Base-by-base conservation (phyloP, 2,329 filamentous ascomycete species). In the Neopestalotiopsis clavispora region DNA sequence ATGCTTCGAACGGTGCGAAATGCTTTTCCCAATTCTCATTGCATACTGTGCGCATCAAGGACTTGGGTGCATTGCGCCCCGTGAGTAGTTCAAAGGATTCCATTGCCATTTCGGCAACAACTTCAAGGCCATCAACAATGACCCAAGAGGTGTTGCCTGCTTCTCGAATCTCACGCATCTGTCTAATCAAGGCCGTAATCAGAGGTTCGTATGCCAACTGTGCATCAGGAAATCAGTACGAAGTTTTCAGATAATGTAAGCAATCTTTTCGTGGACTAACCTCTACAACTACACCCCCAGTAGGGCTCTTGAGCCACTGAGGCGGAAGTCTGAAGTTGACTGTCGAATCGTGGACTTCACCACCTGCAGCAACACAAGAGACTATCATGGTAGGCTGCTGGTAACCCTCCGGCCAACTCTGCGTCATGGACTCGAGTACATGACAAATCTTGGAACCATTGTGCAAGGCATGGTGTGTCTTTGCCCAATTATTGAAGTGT, bases 81-180 rank as follows among this genome's bases (percentile, higher is more conserved):
- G 91, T 94, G 82, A 94, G 91, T 28, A 94, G 81, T 79, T 94
- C 92, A 75, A 94, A 94, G 67, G 93, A 91, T 40, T 92, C 91
- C 77, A 92, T 91, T 0, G 90, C 91, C 82, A 94, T 92, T 78
- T 94, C 92, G 4, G 89, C 87, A 17, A 94, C 83, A 58, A 93
- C 88, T 72, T 93, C 91, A 9, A 94, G 81, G 0, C 92, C 92
- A 74, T 94, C 91, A 63, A 94, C 87, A 58, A 92, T 84, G 0
- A 92, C 89, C 91, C 91, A 94, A 42, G 90, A 82, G 69, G 86
- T 83, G 65, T 86, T 82, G 61, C 86, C 82, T 73, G 86, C 79
- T 71, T 86, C 82, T 9, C 79, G 76, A 32, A 82, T 77, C 30
- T 75, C 78, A 49, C 88, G 87, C 74, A 94, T 89, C 74, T 94